Evolutionary conservation across 331 rosid species (phyloP).

Genomic region (Dryas integrifolia): DNA sequence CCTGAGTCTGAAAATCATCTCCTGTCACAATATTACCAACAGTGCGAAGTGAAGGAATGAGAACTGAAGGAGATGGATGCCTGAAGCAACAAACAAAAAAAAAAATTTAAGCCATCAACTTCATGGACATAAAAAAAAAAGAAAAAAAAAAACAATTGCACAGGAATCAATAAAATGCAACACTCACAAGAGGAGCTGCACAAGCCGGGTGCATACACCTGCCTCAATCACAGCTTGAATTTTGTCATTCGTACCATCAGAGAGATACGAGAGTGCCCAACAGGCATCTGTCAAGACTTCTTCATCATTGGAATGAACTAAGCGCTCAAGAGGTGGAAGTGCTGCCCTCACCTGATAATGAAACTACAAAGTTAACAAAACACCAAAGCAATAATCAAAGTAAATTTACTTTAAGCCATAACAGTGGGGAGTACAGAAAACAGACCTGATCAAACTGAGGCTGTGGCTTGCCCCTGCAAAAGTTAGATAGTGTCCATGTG

Average conservation of each 20-base stretch:
- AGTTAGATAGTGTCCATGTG: constrained; percentile 89
- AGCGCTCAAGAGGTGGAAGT: constrained; percentile 85
- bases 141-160: background rate
- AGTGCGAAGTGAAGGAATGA: constrained; percentile 90
- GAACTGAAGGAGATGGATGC: constrained; percentile 85
- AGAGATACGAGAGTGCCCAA: constrained; percentile 89
- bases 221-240: constrained; percentile 94
- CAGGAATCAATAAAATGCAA: background rate
- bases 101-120: no score
- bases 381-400: background rate
- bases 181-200: constrained; percentile 84
- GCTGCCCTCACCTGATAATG: constrained; percentile 76
- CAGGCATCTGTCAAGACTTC: constrained; percentile 94
- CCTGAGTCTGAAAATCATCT: constrained; percentile 92
- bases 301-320: constrained; percentile 83
- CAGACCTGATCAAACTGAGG: constrained; percentile 79
- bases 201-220: constrained; percentile 69
- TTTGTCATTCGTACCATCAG: constrained; percentile 91
- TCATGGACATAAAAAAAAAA: background rate
- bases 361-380: constrained; percentile 11
- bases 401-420: background rate
- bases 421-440: constrained; percentile 7
- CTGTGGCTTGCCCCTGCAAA: constrained; percentile 95
- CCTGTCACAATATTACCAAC: constrained; percentile 95
- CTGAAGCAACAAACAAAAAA: constrained; percentile 34